These are phyloP conservation scores for Peniophora sp. DNA, from an alignment of 1,284 basidiomycete genomes.

Conservation along the genomic window DNA sequence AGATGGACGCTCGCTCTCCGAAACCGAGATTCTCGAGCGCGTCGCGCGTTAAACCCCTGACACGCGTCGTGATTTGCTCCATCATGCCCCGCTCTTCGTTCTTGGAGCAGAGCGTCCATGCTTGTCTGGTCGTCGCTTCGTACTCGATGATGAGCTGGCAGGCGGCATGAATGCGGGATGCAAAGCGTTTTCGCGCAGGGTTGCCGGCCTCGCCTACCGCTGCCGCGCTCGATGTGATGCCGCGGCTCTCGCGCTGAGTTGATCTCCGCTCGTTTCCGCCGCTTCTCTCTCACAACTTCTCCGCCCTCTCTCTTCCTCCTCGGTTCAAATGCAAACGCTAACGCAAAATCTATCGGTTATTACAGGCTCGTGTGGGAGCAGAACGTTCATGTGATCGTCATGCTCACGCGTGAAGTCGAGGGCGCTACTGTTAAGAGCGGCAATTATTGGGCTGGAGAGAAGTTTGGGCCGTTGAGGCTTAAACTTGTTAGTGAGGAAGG, in stretches of 20 bases:
- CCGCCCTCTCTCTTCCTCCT: neutral
- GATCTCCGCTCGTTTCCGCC: neutral
- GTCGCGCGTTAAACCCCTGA: too few species aligned
- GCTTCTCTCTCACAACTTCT: neutral
- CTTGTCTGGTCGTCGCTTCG: too few species aligned
- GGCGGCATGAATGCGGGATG: too few species aligned
- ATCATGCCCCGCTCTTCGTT: too few species aligned
- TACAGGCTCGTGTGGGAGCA: constrained; percentile 73
- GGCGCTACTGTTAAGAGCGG: constrained; percentile 88
- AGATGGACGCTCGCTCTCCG: too few species aligned
- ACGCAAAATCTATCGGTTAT: neutral
- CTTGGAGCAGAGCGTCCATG: too few species aligned
- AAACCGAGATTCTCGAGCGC: too few species aligned
- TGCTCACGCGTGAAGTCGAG: constrained; percentile 91
- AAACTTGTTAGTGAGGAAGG: constrained; percentile 53
- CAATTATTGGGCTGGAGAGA: constrained; percentile 76
- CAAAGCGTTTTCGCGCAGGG: too few species aligned
- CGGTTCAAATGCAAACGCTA: too few species aligned
- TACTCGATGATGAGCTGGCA: too few species aligned
- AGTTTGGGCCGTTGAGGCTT: constrained; percentile 67
- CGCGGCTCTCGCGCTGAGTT: neutral
- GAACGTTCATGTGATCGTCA: constrained; percentile 73
- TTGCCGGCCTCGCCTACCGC: too few species aligned
- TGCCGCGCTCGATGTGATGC: neutral
- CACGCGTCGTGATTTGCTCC: too few species aligned